These are phyloP conservation scores for Stachybotrys elegans DNA, from an alignment of 2,329 filamentous ascomycete species.

Conservation along the genomic window DNA sequence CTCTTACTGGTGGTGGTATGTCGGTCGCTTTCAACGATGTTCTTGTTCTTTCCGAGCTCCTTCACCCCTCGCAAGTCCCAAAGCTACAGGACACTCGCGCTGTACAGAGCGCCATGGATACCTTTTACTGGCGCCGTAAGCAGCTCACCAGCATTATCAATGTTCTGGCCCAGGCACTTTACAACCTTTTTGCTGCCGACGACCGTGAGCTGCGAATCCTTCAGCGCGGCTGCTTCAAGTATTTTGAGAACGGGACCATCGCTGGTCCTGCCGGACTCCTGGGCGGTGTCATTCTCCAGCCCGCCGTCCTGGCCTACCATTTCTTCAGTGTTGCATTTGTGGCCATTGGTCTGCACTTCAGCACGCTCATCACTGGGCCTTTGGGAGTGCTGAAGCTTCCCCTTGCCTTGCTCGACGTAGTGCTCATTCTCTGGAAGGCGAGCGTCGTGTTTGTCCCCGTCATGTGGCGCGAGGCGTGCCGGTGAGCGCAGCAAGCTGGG, in stretches of 20 bases:
- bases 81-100: slow-evolving; percentile 61
- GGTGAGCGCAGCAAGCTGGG: slow-evolving; percentile 10
- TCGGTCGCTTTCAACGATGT: slow-evolving; percentile 95
- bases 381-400: slow-evolving; percentile 45
- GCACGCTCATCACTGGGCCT: slow-evolving; percentile 30
- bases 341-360: slow-evolving; percentile 64
- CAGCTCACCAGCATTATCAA: slow-evolving; percentile 83
- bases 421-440: slow-evolving; percentile 74
- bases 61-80: slow-evolving; percentile 65
- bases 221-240: slow-evolving; percentile 85
- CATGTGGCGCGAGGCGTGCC: slow-evolving; percentile 59
- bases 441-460: slow-evolving; percentile 79
- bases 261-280: slow-evolving; percentile 78
- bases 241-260: slow-evolving; percentile 75
- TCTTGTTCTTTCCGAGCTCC: slow-evolving; percentile 67
- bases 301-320: slow-evolving; percentile 77
- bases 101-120: slow-evolving; percentile 63
- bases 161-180: slow-evolving; percentile 92
- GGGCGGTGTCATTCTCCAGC: slow-evolving; percentile 73
- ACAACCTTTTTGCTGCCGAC: slow-evolving; percentile 84
- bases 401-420: slow-evolving; percentile 57
- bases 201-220: slow-evolving; percentile 72
- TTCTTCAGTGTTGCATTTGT: slow-evolving; percentile 93
- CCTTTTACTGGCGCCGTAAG: slow-evolving; percentile 88
- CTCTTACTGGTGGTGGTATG: slow-evolving; percentile 95